phyloP scores from a whole-genome alignment of 192 early-diverging fungal genomes.

The Irineochytrium annulatum region DNA sequence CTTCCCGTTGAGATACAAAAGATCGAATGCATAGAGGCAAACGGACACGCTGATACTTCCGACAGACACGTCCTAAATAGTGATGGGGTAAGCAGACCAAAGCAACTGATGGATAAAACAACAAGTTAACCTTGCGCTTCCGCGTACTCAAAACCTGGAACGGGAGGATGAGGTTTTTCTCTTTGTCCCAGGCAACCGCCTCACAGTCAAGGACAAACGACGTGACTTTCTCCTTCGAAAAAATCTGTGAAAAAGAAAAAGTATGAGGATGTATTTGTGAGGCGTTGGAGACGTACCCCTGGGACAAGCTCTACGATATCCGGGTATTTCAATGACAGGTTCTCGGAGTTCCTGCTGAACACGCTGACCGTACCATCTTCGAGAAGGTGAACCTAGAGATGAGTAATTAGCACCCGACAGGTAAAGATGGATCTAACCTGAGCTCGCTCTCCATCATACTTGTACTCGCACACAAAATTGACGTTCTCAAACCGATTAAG shows the following conservation, averaged over 20 bases:
- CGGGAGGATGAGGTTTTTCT: constrained; percentile 82
- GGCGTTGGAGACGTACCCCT: constrained; percentile 92
- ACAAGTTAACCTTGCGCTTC: constrained; percentile 69
- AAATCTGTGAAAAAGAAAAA: constrained; percentile 68
- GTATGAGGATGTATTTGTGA: constrained; percentile 90
- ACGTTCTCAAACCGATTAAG: constrained; percentile 89
- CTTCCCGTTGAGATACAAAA: constrained; percentile 90
- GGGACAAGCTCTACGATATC: constrained; percentile 80
- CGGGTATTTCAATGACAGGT: constrained; percentile 87
- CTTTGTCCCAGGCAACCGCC: constrained; percentile 96
- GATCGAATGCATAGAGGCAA: constrained; percentile 95
- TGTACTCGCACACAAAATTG: constrained; percentile 96
- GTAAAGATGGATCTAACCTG: constrained; percentile 58
- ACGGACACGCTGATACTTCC: constrained; percentile 92
- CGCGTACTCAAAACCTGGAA: constrained; percentile 96
- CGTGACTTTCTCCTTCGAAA: constrained; percentile 48
- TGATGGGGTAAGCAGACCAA: no score
- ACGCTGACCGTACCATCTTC: constrained; percentile 73
- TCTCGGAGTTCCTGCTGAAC: constrained; percentile 94
- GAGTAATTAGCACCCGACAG: not conserved
- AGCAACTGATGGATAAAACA: not conserved
- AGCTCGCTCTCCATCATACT: constrained; percentile 96
- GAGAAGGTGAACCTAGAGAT: constrained; percentile 72
- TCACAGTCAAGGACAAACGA: constrained; percentile 98
- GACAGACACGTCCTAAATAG: constrained; percentile 78